Evolutionary conservation across 1,139 yeast species (phyloP).

Genomic region (Yamadazyma triangularis): DNA sequence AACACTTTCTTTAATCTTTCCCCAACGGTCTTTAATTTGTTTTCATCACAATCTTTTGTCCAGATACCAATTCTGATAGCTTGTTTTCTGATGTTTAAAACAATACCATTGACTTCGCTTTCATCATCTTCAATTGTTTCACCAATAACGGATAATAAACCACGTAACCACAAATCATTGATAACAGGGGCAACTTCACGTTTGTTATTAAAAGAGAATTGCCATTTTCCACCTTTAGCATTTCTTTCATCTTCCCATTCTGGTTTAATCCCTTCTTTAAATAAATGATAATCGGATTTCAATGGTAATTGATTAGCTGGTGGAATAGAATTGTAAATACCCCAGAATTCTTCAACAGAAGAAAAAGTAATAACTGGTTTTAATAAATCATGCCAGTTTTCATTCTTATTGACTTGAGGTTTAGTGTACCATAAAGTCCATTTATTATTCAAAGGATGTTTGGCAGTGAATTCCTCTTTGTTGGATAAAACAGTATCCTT

Average conservation of each 20-base stretch:
- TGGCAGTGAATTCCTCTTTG: constrained; percentile 67
- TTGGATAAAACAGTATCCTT: constrained; percentile 59
- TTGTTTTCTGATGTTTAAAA: constrained; percentile 79
- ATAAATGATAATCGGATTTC: constrained; percentile 92
- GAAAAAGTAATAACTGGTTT: constrained; percentile 90
- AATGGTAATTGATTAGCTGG: constrained; percentile 87
- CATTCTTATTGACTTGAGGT: constrained; percentile 75
- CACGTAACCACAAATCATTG: constrained; percentile 91
- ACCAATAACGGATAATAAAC: constrained; percentile 88
- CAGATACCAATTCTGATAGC: constrained; percentile 87
- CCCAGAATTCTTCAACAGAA: constrained; percentile 99
- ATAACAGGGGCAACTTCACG: constrained; percentile 57
- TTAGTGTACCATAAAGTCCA: constrained; percentile 99
- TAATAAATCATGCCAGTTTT: constrained; percentile 89
- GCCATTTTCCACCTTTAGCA: constrained; percentile 93
- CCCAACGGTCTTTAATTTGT: constrained; percentile 67
- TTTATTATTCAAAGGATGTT: constrained; percentile 87
- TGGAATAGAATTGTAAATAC: constrained; percentile 91
- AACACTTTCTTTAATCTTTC: constrained; percentile 79
- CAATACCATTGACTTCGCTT: constrained; percentile 92
- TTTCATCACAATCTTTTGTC: constrained; percentile 79
- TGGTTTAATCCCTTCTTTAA: constrained; percentile 92
- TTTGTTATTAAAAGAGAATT: constrained; percentile 62
- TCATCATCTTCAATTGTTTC: constrained; percentile 91
- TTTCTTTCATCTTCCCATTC: constrained; percentile 97